Evolutionary conservation across 2,329 filamentous ascomycete species (phyloP), one percentile per base, ranked within the genome.

Genomic region (Neopestalotiopsis sp.): DNA sequence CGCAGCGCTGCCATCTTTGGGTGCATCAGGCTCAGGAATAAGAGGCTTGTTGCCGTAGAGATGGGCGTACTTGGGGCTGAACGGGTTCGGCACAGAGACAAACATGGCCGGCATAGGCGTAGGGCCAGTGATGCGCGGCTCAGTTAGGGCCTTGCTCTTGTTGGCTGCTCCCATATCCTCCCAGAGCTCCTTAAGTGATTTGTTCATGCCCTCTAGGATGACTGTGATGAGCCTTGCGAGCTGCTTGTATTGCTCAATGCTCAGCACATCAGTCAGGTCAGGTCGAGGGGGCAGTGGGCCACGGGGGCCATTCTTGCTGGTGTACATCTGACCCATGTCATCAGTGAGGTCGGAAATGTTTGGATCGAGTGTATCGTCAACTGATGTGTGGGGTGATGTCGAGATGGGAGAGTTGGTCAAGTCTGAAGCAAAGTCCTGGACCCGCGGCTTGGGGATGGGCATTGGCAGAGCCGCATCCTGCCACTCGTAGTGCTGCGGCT

Each of bases 201-300:
- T 83, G 68, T 85, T 82, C 81, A 91, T 88, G 49, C 81, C 81
- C 63, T 90, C 88, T 45, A 85, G 86, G 70, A 89, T 86, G 60
- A 83, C 82, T 32, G 76, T 81, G 68, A 88, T 78, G 13, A 91
- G 81, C 3, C 81, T 79, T n/a, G 81, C 78, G 56, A 91, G 77
- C 68, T 90, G 87, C 40, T 81, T 80, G 72, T 82, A 85, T 74
- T 90, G 86, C 1, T 82, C 79, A 4, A 77, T 60, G 24, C 78
- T 85, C 49, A 90, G 76, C 65, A 87, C 75, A 32, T 81, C 81
- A 66, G 84, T 88, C 70, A 90, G 73, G 70, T 89, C 87, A 56
- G 85, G 82, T 20, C 84, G 82, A 69, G 82, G 83, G 68, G 78
- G 76, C 56, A 75, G 74, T n/a, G 56, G 66, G 24, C 66, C 65